Evolutionary conservation across 805 yeast genomes (phyloP).

Genomic region (Pichia occidentalis): DNA sequence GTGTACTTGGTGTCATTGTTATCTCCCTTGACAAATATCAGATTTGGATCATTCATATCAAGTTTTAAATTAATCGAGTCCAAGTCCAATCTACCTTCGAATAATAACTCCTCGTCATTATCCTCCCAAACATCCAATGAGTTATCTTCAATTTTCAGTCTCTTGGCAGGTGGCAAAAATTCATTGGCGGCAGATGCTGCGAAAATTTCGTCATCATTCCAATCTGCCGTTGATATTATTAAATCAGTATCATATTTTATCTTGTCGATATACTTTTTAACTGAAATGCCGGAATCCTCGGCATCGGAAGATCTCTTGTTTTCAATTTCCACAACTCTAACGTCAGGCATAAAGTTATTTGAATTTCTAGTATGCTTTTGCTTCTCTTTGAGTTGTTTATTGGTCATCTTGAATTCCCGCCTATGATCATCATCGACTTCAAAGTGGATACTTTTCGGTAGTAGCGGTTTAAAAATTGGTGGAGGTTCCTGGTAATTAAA

Average conservation of each 20-base stretch:
- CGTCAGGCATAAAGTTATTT: constrained; percentile 15
- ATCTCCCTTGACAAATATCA: constrained; percentile 54
- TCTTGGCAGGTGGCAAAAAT: constrained; percentile 20
- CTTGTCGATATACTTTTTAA: constrained; percentile 15
- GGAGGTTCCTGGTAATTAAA: constrained; percentile 49
- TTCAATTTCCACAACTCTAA: constrained; percentile 23
- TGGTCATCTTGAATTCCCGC: constrained; percentile 38
- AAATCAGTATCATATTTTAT: constrained; percentile 44
- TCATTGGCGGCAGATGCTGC: constrained; percentile 36
- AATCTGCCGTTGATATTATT: constrained; percentile 64
- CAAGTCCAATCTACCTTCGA: constrained; percentile 53
- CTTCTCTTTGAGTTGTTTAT: constrained; percentile 18
- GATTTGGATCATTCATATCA: constrained; percentile 82
- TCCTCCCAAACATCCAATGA: constrained; percentile 38
- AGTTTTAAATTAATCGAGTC: constrained; percentile 39
- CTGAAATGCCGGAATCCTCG: no score
- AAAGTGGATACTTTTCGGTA: constrained; percentile 53
- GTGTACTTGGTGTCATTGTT: constrained; percentile 13
- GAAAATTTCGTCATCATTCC: constrained; percentile 65
- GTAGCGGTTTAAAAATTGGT: constrained; percentile 35
- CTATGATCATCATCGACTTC: constrained; percentile 61
- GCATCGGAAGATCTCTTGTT: no score
- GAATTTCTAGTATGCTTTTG: constrained; percentile 9
- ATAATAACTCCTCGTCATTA: constrained; percentile 63
- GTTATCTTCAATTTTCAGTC: constrained; percentile 27